These are phyloP conservation scores for Antitrichia curtipendula DNA, from an alignment of 225 moss, liverwort and hornwort species.

Conservation along the genomic window DNA sequence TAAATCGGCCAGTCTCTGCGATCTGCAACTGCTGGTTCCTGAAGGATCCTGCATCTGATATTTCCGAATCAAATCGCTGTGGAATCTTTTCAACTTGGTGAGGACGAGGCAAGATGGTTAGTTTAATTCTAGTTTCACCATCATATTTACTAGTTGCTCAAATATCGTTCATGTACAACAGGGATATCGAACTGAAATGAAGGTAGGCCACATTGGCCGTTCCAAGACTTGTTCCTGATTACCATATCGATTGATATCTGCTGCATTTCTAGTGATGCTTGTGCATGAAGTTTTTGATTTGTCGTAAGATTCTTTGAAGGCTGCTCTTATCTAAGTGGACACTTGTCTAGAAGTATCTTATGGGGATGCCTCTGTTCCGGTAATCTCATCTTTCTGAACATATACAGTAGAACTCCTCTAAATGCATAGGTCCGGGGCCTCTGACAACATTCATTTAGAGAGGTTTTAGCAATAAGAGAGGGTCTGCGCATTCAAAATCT, in stretches of 20 bases:
- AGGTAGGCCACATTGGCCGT: not conserved
- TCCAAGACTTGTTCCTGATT: not conserved
- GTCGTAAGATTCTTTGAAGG: not conserved
- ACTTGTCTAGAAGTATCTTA: not conserved
- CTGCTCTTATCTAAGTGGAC: not conserved
- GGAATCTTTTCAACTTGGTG: not conserved
- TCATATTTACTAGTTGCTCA: not conserved
- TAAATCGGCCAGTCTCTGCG: not conserved
- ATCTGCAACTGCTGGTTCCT: not conserved
- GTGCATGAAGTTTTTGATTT: not conserved
- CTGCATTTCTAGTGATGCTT: not conserved
- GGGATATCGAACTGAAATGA: not conserved
- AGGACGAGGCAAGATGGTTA: not conserved
- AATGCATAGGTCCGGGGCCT: no score
- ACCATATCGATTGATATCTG: not conserved
- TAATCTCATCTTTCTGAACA: not conserved
- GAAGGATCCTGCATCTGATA: not conserved
- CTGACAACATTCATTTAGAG: no score
- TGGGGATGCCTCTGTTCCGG: not conserved
- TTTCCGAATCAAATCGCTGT: not conserved
- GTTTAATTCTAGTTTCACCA: not conserved
- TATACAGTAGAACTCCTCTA: no score
- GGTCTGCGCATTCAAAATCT: no score
- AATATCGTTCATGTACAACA: not conserved
- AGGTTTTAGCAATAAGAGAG: no score